These are phyloP conservation scores for Talaromyces sp. DNA, from an alignment of 2,329 filamentous ascomycete species.

Conservation along the genomic window DNA sequence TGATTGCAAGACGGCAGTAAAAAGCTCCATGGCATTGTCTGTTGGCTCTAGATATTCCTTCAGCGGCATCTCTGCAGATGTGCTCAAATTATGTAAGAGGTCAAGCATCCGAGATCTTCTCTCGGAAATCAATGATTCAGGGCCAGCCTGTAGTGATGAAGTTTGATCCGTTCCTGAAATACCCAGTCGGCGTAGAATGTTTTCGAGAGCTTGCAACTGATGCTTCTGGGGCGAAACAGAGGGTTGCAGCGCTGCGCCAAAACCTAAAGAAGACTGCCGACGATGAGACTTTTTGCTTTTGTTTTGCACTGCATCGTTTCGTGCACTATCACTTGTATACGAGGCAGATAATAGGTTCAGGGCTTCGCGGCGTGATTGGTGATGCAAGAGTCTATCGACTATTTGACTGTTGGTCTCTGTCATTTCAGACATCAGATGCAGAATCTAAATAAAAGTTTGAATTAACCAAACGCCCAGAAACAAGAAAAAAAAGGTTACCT, in stretches of 20 bases:
- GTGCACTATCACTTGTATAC: slow-evolving; percentile 27
- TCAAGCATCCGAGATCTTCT: slow-evolving; percentile 26
- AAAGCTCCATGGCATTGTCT: slow-evolving; percentile 28
- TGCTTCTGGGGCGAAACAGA: slow-evolving; percentile 4
- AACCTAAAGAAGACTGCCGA: slow-evolving; percentile 11
- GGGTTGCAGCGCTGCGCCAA: slow-evolving; percentile 10
- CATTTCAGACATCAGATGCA: slow-evolving; percentile 29
- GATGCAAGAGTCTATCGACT: slow-evolving; percentile 22
- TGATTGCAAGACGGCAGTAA: slow-evolving; percentile 24
- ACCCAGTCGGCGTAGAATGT: slow-evolving; percentile 29
- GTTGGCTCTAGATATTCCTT: slow-evolving; percentile 22
- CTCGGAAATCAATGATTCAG: slow-evolving; percentile 20
- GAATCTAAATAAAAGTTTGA: slow-evolving; percentile 19
- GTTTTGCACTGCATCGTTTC: slow-evolving; percentile 13
- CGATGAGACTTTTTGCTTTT: slow-evolving; percentile 15
- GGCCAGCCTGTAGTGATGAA: background rate
- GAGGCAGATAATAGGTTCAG: slow-evolving; percentile 25
- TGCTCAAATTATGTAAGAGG: slow-evolving; percentile 20
- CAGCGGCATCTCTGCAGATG: slow-evolving; percentile 26
- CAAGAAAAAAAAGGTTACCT: slow-evolving; percentile 6
- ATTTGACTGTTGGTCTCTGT: slow-evolving; percentile 25
- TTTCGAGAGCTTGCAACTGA: slow-evolving; percentile 22
- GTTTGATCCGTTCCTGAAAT: slow-evolving; percentile 15
- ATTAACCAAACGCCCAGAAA: background rate
- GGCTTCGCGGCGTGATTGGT: slow-evolving; percentile 30